These are phyloP conservation scores for Fusarium oligoseptatum DNA, from an alignment of 2,329 filamentous ascomycete species.

Conservation along the genomic window DNA sequence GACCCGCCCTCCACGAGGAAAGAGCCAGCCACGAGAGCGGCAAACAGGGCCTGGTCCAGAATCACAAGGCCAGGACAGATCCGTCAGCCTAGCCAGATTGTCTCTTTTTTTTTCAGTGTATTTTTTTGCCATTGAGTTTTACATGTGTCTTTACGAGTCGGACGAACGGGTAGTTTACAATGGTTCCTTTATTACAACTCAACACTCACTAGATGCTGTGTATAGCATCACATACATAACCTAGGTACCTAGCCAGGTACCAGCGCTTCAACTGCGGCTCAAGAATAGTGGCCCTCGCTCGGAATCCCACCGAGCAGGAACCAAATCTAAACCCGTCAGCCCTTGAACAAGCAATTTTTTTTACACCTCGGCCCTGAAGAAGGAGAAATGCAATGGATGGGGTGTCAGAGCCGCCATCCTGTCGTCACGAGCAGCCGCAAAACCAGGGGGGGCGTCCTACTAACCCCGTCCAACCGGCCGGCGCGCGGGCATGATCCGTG, in stretches of 20 bases:
- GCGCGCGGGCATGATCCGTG: constrained; percentile 29
- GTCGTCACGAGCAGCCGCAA: constrained; percentile 36
- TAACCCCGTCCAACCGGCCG: constrained; percentile 6
- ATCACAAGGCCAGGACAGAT: constrained; percentile 10
- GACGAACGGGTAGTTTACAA: neutral
- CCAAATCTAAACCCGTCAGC: constrained; percentile 4
- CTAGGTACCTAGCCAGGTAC: neutral
- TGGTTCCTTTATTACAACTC: neutral
- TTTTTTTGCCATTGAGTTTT: constrained; percentile 5
- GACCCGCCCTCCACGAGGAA: constrained; percentile 27
- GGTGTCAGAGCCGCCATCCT: constrained; percentile 20
- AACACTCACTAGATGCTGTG: neutral
- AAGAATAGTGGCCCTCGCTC: constrained; percentile 19
- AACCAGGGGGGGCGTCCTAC: neutral
- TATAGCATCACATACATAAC: neutral
- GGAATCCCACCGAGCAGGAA: constrained; percentile 39
- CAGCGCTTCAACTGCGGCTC: constrained; percentile 1
- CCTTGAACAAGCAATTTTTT: neutral
- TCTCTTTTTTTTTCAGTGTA: neutral
- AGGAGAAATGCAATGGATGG: neutral
- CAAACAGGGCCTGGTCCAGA: constrained; percentile 2
- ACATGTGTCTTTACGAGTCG: neutral
- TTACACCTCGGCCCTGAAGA: constrained; percentile 39
- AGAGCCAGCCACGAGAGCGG: constrained; percentile 4
- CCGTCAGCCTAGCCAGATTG: constrained; percentile 2